A percentile compares a stretch with the other conserved stretches of the same genome.
Evolutionary conservation across 2,329 filamentous ascomycete genomes (phyloP).

Genomic region (Cladosporium sp.): DNA sequence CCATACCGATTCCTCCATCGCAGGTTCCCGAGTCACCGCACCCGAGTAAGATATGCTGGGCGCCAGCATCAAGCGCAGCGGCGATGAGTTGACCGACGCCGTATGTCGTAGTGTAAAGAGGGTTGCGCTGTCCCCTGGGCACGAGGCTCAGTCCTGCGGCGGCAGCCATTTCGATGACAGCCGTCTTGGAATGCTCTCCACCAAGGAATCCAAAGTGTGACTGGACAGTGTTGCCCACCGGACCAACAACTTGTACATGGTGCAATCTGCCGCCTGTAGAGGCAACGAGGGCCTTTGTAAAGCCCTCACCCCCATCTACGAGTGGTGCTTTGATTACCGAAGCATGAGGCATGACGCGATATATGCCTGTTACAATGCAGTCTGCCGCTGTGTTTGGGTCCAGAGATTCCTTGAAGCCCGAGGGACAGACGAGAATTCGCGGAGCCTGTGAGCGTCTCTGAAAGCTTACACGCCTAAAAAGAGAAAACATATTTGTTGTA

Average conservation of each 20-base stretch:
- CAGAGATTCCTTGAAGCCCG: constrained; percentile 53
- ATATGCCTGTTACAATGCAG: constrained; percentile 48
- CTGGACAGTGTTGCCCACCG: constrained; percentile 37
- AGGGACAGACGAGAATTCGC: constrained; percentile 48
- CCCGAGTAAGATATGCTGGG: constrained; percentile 45
- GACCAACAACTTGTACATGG: constrained; percentile 40
- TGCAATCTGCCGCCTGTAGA: constrained; percentile 41
- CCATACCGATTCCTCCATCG: constrained; percentile 52
- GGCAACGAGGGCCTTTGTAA: constrained; percentile 44
- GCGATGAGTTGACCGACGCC: constrained; percentile 49
- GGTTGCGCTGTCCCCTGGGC: constrained; percentile 42
- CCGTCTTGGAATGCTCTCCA: constrained; percentile 34
- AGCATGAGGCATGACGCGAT: constrained; percentile 41
- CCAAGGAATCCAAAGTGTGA: constrained; percentile 47
- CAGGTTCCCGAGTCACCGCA: constrained; percentile 54
- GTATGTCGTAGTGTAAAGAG: constrained; percentile 47
- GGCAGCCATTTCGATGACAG: constrained; percentile 52
- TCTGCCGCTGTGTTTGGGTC: constrained; percentile 46
- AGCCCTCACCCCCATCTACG: constrained; percentile 52
- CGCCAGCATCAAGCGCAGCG: constrained; percentile 45
- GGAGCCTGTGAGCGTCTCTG: constrained; percentile 24
- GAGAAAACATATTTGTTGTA: constrained; percentile 1
- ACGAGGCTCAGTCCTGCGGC: constrained; percentile 51
- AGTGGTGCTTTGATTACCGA: constrained; percentile 47
- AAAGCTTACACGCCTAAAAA: constrained; percentile 7